Evolutionary conservation across 441 rosid genomes (phyloP), one percentile per base, ranked within the genome.

Genomic region (Gossypium davidsonii): DNA sequence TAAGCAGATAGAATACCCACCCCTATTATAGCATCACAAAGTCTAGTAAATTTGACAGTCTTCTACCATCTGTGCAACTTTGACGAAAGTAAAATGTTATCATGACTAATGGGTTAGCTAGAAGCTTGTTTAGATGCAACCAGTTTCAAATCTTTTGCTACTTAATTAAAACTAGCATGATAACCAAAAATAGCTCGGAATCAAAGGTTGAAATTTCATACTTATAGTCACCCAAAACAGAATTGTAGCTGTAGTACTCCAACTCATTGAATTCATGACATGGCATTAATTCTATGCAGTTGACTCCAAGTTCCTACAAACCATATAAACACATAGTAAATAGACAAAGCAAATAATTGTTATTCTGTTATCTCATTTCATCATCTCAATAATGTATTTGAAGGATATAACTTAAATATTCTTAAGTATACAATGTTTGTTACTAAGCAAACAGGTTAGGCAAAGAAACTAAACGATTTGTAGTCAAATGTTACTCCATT

Each of bases 251-350:
- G 88, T 79, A 86, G 84, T 92, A 85, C 84, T 94, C 98, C 79
- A 94, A 84, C 84, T 94, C 98, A 77, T 94, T 94, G 81, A 94
- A 94, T 81, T 92, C 97, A 72, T 94, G 97, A 83, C 98, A 94
- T 59, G 98, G 98, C 98, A 94, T 92, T 76, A 92, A 74, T 79
- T 94, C 98, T 81, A 94, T 86, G 76, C 98, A 94, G 82, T 92
- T 94, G 78, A 94, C 77, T 64, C 98, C 98, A 80, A 94, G 97
- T 73, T 90, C 98, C 98, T 94, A 84, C 79, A 80, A 82, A 79
- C 77, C 48, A 64, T 75, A 63, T 37, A 79, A 64, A 79, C 56
- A 57, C 14, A 12, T 51, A 57, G 69, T 64, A 53, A 77, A 74
- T 61, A 74, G 69, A 72, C 63, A 65, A 28, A 62, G 15, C 26